Evolutionary conservation across 2,329 filamentous ascomycete species (phyloP), one percentile per base, ranked within the genome.

Genomic region (Penicillium polonicum): DNA sequence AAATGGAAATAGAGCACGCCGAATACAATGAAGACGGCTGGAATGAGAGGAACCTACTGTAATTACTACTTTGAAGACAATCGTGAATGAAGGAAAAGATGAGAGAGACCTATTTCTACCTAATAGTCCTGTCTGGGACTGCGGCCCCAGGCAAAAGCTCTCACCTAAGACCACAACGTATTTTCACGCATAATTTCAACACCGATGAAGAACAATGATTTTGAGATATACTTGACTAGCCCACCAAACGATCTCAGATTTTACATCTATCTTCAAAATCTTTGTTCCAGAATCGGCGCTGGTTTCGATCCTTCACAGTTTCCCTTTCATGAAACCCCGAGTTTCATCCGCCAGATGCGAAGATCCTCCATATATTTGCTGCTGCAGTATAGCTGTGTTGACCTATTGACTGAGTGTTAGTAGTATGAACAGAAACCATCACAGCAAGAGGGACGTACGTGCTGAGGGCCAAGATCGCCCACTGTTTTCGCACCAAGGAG

Each of bases 391-490:
- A 6, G 10, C 29, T 4, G 48, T 39, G 21, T 51, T 51, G 2
- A 51, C 12, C 48, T 51, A 13, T 15, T 15, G 10, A 33, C 6
- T 23, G 7, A 25, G 41, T 42, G 41, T 42, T 17, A 25, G 21
- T 8, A 17, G 12, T 6, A 42, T 4, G 7, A 10, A 5, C 13
- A 42, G 1, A 23, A 8, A 1, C 1, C 1, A 10, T 2, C 3
- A 25, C 2, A 25, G 7, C 13, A 25, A 17, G 41, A 10, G 13
- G 12, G 13, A 42, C 7, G 1, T 33, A 55, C 55, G 46, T 55
- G 52, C 3, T 60, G 55, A 33, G 48, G 52, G 5, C 55, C 51
- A 43, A 60, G 52, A 5, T 60, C 55, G 15, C n/a, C 21, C 4
- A 60, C 29, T 2, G n/a, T 36, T 29, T 52, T 41, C 8, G 46